These are phyloP conservation scores for Pleodorina starrii DNA, from an alignment of 139 green algal genomes.

Conservation along the genomic window DNA sequence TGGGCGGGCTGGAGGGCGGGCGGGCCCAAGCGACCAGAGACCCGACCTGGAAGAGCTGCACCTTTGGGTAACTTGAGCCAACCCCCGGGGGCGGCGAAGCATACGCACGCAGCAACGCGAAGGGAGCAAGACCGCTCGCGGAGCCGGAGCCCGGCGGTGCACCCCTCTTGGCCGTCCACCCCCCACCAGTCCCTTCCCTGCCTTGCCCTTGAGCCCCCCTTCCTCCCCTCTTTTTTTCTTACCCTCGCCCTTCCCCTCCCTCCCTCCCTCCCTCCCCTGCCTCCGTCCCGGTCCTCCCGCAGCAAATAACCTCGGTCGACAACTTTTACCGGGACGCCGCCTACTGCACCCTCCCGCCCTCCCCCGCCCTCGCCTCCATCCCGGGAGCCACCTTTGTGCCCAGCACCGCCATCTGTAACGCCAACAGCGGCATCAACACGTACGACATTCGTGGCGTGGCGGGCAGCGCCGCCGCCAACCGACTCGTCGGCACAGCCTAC, in stretches of 20 bases:
- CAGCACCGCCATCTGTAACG: conserved; percentile 44
- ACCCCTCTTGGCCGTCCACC: too few relatives aligned
- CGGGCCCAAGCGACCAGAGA: too few relatives aligned
- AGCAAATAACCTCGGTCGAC: conserved; percentile 36
- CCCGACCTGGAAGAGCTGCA: too few relatives aligned
- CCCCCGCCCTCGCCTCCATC: not conserved
- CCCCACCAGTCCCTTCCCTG: too few relatives aligned
- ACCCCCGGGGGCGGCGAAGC: too few relatives aligned
- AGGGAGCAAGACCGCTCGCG: too few relatives aligned
- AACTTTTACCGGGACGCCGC: conserved; percentile 10
- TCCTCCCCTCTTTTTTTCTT: not conserved
- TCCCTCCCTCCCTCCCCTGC: not conserved
- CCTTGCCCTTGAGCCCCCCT: too few relatives aligned
- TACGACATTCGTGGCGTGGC: not conserved
- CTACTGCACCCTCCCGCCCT: conserved; percentile 41
- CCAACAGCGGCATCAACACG: not conserved
- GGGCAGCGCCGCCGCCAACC: not conserved
- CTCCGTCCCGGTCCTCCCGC: not conserved
- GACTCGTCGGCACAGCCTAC: conserved; percentile 18
- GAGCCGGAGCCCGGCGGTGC: not conserved
- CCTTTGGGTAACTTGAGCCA: too few relatives aligned
- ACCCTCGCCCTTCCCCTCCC: not conserved
- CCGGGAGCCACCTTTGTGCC: conserved; percentile 23
- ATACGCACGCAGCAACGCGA: too few relatives aligned
- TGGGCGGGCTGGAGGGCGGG: too few relatives aligned